Evolutionary conservation across 2,329 filamentous ascomycete species (phyloP).

Genomic region (Diaporthe vaccinii): DNA sequence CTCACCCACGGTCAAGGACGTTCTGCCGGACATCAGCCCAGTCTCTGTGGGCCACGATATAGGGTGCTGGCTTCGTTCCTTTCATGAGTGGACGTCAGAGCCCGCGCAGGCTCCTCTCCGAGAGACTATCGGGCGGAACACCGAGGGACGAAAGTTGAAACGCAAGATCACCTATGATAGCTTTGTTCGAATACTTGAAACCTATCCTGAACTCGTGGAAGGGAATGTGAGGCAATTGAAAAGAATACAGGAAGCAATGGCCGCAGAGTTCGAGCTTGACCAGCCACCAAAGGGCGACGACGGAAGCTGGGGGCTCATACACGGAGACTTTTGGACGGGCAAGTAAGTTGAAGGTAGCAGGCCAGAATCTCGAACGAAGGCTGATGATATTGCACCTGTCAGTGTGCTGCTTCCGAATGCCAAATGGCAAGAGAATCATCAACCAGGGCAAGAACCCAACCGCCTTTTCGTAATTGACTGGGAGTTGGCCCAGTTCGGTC

Average conservation of each 20-base stretch:
- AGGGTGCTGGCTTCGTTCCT: constrained; percentile 52
- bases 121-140: constrained; percentile 46
- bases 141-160: constrained; percentile 54
- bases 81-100: constrained; percentile 52
- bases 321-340: constrained; percentile 59
- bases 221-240: constrained; percentile 47
- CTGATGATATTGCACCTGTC: not conserved
- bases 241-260: constrained; percentile 47
- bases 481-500: constrained; percentile 56
- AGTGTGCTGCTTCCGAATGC: constrained; percentile 6
- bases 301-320: constrained; percentile 48
- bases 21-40: constrained; percentile 42
- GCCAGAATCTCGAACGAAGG: no score
- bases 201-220: constrained; percentile 50
- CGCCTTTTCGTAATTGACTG: constrained; percentile 58
- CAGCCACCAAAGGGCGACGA: constrained; percentile 33
- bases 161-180: constrained; percentile 53
- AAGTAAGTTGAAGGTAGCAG: constrained; percentile 51
- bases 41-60: constrained; percentile 48
- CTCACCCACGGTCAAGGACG: constrained; percentile 37
- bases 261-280: constrained; percentile 46
- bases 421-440: not conserved
- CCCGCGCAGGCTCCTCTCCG: constrained; percentile 43
- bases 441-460: constrained; percentile 10
- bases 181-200: constrained; percentile 50